Evolutionary conservation across 306 rosid genomes (phyloP), one percentile per base, ranked within the genome.

Genomic region (Medicago ruthenica): DNA sequence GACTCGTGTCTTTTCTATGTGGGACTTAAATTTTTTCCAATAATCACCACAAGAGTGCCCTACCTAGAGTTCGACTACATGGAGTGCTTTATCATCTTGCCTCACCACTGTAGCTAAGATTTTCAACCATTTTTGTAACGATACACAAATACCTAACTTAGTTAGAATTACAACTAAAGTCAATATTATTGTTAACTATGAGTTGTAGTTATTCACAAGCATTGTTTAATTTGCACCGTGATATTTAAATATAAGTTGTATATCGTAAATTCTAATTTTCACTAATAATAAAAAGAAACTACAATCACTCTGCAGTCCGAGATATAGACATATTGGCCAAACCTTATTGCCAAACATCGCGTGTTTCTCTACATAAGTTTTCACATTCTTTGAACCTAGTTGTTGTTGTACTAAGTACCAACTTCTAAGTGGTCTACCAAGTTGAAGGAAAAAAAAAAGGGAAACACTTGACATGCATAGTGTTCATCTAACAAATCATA

Each of bases 391-490:
- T 51, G 21, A 16, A 51, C 31, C 31, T 16, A 7, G 22, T 51
- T 51, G 21, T 0, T 51, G 2, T 16, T 51, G 8, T 51, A 51
- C 58, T 18, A 51, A 16, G 8, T 51, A 51, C 58, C 22, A 51
- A 51, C 36, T 67, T 75, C 45, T 31, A 2, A 60, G 4, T 27
- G 4, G 40, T 39, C 50, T 64, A 9, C 44, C 15, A 64, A 39
- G 4, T 81, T 61, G 80, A 31, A 81, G 39, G 20, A 63, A 44
- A 62, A 76, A n/a, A n/a, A 71, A 67, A 72, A 45, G 64, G 16
- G 71, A 68, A 62, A 77, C 58, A 64, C n/a, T 27, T 27, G 76
- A 65, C 71, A 31, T 80, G 77, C 71, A 27, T n/a, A 59, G 60
- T 71, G 37, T 70, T 60, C 47, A 79, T 55, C 79, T 74, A 53